A percentile compares a stretch with the other conserved stretches of the same genome.
Evolutionary conservation across 2,329 filamentous ascomycete genomes (phyloP).

Genomic region (Calonectria pteridis): DNA sequence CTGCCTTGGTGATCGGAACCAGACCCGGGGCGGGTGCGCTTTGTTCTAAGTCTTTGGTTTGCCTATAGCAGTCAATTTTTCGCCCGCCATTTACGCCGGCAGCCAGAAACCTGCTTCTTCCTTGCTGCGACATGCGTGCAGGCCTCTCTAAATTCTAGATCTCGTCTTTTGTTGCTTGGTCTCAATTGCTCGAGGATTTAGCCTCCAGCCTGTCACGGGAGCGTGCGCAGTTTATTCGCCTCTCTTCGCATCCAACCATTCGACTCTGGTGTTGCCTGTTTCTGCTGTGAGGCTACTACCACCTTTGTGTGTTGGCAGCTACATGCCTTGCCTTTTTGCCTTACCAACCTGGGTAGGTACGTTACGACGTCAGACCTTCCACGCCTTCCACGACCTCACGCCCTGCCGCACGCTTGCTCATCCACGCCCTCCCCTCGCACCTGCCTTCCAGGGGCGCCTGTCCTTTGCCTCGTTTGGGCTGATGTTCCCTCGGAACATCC

Average conservation of each 20-base stretch:
- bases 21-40: neutral
- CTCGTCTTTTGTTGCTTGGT: neutral
- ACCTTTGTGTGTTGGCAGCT: constrained; percentile 24
- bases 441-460: constrained; percentile 27
- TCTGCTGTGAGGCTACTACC: constrained; percentile 27
- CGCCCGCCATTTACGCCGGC: constrained; percentile 4
- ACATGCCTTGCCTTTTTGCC: constrained; percentile 15
- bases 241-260: constrained; percentile 22
- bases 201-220: neutral
- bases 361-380: constrained; percentile 16
- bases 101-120: constrained; percentile 6
- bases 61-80: neutral
- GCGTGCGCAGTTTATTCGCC: constrained; percentile 5
- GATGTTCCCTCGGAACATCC: constrained; percentile 31
- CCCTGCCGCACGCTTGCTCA: constrained; percentile 4
- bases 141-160: constrained; percentile 9
- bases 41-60: neutral
- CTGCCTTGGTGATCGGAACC: constrained; percentile 4
- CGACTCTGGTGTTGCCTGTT: constrained; percentile 20
- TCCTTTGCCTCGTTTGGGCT: constrained; percentile 25
- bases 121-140: constrained; percentile 1
- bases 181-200: neutral
- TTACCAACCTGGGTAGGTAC: constrained; percentile 6
- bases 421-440: constrained; percentile 16
- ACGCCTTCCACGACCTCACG: constrained; percentile 16